These are phyloP conservation scores for Arctium lappa DNA, from an alignment of 129 eudicot species.

Conservation along the genomic window DNA sequence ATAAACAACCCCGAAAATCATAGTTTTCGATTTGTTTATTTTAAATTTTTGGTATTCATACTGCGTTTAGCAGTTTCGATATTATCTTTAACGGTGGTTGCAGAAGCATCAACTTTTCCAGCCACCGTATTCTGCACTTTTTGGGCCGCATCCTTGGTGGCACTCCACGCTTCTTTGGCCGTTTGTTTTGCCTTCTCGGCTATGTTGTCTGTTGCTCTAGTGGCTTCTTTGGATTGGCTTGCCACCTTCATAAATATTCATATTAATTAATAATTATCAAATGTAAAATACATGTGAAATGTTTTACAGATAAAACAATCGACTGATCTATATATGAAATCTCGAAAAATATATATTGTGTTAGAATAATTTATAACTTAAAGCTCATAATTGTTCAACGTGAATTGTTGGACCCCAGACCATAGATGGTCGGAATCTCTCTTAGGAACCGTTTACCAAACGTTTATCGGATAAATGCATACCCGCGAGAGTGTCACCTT, in stretches of 20 bases:
- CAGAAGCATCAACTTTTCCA: constrained; percentile 52
- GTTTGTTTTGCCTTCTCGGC: constrained; percentile 59
- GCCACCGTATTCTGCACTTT: constrained; percentile 53
- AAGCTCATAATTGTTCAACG: no score
- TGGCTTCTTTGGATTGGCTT: constrained; percentile 42
- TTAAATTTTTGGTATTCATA: constrained; percentile 27
- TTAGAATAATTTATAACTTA: no score
- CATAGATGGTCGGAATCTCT: no score
- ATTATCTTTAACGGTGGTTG: constrained; percentile 29
- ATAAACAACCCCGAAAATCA: no score
- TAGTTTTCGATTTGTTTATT: background rate
- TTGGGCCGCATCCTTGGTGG: constrained; percentile 59
- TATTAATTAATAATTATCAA: background rate
- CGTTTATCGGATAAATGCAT: no score
- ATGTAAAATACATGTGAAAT: background rate
- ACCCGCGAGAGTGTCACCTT: no score
- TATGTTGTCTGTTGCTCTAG: constrained; percentile 34
- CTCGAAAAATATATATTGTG: no score
- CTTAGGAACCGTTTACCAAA: no score
- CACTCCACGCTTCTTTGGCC: constrained; percentile 67
- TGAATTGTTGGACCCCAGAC: no score
- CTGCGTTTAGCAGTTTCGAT: constrained; percentile 35
- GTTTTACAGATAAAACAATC: background rate
- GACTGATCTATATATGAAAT: background rate
- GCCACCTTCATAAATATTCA: constrained; percentile 22